Base-by-base conservation (phyloP, 768 basidiomycete species). In the Hydnomerulius pinastri region DNA sequence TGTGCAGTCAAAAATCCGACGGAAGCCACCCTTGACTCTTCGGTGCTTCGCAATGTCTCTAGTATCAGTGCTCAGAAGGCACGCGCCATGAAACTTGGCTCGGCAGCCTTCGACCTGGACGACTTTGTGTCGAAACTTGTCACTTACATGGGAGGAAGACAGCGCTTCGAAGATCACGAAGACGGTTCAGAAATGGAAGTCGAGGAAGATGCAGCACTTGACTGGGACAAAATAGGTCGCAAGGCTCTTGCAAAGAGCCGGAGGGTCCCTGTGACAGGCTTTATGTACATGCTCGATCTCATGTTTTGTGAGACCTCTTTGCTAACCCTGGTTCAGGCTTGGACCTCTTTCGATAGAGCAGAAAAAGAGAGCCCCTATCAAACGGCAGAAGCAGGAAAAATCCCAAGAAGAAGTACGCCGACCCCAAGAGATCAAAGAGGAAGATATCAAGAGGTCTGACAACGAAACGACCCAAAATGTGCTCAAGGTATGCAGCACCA, bases 391-490 rank as follows among this genome's bases (percentile, higher is more conserved):
- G 56, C 74, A 87, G 11, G 86, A 92, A 62, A 87, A 87, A 64
- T 81, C 83, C 51, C 83, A 83, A 57, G 86, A 77, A 41, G 82
- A 83, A 48, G 81, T 80, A 60, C 73, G 78, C 23, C 79, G 80
- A 55, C 92, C 93, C 0, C 86, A 90, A 57, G 87, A 96, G 65
- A 75, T 95, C 27, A 83, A 74, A 36, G 88, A 92, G 63, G 87
- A 86, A 35, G 92, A 96, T 56, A 90, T 95, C 47, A 74, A 81
- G 32, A 80, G 89, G 7, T 86, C 89, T 9, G 83, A 88, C 61
- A 93, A 94, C 59, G 93, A 95, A 66, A 95, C 94, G 0, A 87
- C 88, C 2, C 90, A 87, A 69, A 93, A 94, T 54, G 93, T 96
- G 8, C 69, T 76, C 2, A 75, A 75, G 18, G 93, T 93, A 56